A percentile compares a stretch with the other conserved stretches of the same genome.
These are phyloP conservation scores for Arthrobotrys pseudoclavata DNA, from an alignment of 2,329 filamentous ascomycete genomes.

Conservation along the genomic window DNA sequence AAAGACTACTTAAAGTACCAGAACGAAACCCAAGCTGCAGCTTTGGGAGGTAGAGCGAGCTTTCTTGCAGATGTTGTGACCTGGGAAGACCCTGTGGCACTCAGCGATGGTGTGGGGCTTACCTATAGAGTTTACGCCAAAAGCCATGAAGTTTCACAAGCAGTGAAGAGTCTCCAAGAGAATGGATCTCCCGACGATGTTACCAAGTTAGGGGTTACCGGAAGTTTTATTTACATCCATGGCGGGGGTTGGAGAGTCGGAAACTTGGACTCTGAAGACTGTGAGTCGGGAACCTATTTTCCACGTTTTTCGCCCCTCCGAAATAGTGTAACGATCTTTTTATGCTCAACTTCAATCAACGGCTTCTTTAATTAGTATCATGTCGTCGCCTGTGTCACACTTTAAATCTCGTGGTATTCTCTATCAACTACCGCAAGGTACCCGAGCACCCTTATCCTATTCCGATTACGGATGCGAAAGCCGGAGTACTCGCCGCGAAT, in stretches of 20 bases:
- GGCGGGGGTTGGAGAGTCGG: constrained; percentile 59
- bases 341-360: constrained; percentile 8
- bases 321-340: constrained; percentile 11
- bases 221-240: constrained; percentile 57
- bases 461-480: constrained; percentile 57
- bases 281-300: constrained; percentile 49
- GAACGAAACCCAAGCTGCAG: constrained; percentile 39
- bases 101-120: constrained; percentile 48
- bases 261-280: constrained; percentile 56
- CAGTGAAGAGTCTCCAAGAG: constrained; percentile 42
- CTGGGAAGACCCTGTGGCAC: constrained; percentile 46
- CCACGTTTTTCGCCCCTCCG: constrained; percentile 30
- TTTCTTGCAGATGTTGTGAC: constrained; percentile 45
- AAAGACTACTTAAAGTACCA: constrained; percentile 52
- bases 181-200: constrained; percentile 56
- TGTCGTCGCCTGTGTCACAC: constrained; percentile 55
- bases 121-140: constrained; percentile 56
- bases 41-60: constrained; percentile 24
- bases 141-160: constrained; percentile 49
- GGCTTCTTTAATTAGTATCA: constrained; percentile 41
- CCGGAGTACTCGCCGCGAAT: constrained; percentile 38
- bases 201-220: constrained; percentile 43
- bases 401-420: constrained; percentile 58
- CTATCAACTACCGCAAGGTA: constrained; percentile 60
- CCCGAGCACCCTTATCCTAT: constrained; percentile 58